Evolutionary conservation across 495 filamentous ascomycete species (phyloP), one percentile per base, ranked within the genome.

Genomic region (Neurospora hispaniola): DNA sequence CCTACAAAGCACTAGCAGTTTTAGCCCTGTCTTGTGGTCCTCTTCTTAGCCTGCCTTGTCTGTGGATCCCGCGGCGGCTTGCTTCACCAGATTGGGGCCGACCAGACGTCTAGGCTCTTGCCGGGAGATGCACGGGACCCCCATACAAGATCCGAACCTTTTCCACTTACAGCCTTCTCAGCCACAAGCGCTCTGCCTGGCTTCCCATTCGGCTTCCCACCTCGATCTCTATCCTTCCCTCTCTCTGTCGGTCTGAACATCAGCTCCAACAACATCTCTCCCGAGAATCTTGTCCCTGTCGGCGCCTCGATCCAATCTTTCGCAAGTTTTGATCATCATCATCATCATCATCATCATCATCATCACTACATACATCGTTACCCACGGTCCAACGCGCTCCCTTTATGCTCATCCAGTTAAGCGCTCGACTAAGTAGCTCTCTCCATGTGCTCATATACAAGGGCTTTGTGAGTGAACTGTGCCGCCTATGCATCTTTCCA

Each of bases 401-500:
- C 12, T 62, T 31, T 62, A 62, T 62, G 54, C 54, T 62, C 54
- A 62, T 35, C 54, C 27, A 35, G 23, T 35, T 35, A 62, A 18
- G 54, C 54, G 23, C 54, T 62, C 54, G 27, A 62, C 27, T 35
- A 31, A 35, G 54, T 62, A 6, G 7, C 27, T 62, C 54, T 62
- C 54, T 62, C 54, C 54, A 62, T 62, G 27, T 62, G 54, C 54
- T 35, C 27, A 62, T 62, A 35, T 62, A 62, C 54, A 62, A 62
- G 54, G 75, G 59, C 71, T 69, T 48, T 71, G 71, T 71, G 73
- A 76, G 42, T 75, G 71, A 69, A 75, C 79, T 80, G 80, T 77
- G 80, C 80, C 79, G 78, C 78, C 73, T 73, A 71, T 74, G 71
- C 74, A 77, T 73, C 73, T 81, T 82, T 79, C 79, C 71, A 77